Evolutionary conservation across 108 stramenopile species (phyloP).

Genomic region (Schizochytrium sp.): DNA sequence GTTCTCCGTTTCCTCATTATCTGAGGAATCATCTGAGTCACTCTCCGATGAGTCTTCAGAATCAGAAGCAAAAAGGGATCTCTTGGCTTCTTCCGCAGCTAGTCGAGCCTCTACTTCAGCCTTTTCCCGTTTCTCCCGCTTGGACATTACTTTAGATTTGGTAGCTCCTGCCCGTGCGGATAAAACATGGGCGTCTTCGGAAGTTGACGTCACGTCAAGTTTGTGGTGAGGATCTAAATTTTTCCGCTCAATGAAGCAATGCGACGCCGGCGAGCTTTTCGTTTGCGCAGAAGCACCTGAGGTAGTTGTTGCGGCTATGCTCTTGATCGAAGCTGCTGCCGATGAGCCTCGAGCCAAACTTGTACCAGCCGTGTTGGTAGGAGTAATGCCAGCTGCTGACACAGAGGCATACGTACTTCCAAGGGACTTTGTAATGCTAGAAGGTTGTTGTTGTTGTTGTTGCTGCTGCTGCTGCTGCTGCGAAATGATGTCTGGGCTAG

Average conservation of each 20-base stretch:
- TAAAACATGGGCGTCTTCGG: no score
- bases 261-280: not conserved
- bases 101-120: not conserved
- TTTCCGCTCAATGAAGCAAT: not conserved
- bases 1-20: not conserved
- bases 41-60: not conserved
- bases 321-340: not conserved
- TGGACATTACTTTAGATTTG: not conserved
- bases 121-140: not conserved
- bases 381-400: no score
- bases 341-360: not conserved
- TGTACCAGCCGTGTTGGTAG: not conserved
- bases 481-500: not conserved
- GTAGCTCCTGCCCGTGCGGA: not conserved
- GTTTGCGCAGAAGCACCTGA: not conserved
- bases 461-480: not conserved
- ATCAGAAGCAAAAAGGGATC: conserved; percentile 3
- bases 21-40: not conserved
- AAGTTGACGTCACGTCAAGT: no score
- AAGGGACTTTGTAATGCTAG: no score
- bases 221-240: not conserved
- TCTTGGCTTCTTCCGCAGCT: conserved; percentile 39
- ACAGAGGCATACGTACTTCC: no score
- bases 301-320: not conserved
- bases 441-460: no score